Evolutionary conservation across 768 basidiomycete species (phyloP).

Genomic region (Russula emetica): DNA sequence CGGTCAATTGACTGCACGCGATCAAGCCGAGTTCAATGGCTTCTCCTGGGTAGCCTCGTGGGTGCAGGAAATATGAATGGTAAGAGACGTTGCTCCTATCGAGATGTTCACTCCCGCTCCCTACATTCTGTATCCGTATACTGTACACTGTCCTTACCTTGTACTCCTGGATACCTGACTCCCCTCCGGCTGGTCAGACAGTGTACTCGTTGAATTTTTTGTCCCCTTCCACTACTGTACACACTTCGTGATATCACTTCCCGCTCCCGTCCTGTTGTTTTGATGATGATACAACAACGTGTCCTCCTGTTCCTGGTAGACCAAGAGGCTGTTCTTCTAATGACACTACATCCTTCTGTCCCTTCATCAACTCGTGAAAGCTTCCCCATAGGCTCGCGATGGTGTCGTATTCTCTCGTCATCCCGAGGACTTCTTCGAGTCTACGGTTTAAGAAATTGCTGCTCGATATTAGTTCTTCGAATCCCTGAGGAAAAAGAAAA

Average conservation of each 20-base stretch:
- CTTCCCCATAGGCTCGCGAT: slow-evolving; percentile 81
- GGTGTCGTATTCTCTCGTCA: slow-evolving; percentile 89
- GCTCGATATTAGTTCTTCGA: slow-evolving; percentile 81
- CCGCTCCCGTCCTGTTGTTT: slow-evolving; percentile 31
- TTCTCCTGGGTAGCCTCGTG: slow-evolving; percentile 82
- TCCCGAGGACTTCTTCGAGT: slow-evolving; percentile 86
- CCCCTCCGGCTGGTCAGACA: slow-evolving; percentile 5
- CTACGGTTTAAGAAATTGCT: slow-evolving; percentile 86
- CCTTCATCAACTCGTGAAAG: slow-evolving; percentile 73
- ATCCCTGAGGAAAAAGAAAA: slow-evolving; percentile 48
- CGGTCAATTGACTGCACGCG: slow-evolving; percentile 80
- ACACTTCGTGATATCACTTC: slow-evolving; percentile 26
- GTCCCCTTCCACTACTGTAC: slow-evolving; percentile 15
- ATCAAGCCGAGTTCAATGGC: slow-evolving; percentile 94
- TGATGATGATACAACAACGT: slow-evolving; percentile 42
- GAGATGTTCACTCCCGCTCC: slow-evolving; percentile 25
- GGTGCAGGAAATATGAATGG: slow-evolving; percentile 34
- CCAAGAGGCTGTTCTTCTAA: slow-evolving; percentile 33
- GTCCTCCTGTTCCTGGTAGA: slow-evolving; percentile 72
- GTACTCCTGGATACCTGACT: slow-evolving; percentile 35
- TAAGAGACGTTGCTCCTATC: slow-evolving; percentile 22
- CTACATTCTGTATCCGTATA: slow-evolving; percentile 13
- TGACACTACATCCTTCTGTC: slow-evolving; percentile 32
- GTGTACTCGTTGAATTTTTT: slow-evolving; percentile 22
- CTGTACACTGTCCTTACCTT: slow-evolving; percentile 2